These are phyloP conservation scores for Incumbomyces lentus DNA, from an alignment of 2,329 filamentous ascomycete genomes.

Conservation along the genomic window DNA sequence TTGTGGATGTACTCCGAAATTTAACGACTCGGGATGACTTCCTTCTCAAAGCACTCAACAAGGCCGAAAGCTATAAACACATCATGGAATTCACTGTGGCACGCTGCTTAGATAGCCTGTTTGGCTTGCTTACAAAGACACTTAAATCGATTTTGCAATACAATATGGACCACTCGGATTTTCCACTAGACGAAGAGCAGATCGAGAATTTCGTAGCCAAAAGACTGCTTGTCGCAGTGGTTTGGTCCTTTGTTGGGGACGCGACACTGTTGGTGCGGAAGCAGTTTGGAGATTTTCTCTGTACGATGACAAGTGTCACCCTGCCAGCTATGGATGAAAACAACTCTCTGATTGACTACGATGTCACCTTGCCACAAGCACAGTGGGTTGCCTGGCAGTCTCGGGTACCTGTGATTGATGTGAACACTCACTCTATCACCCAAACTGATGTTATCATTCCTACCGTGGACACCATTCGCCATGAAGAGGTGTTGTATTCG, in stretches of 20 bases:
- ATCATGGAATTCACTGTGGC: conserved; percentile 98
- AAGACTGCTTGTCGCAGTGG: conserved; percentile 81
- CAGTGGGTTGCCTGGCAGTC: conserved; percentile 93
- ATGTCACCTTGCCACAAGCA: conserved; percentile 74
- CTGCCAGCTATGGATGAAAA: conserved; percentile 67
- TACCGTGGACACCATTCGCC: conserved; percentile 89
- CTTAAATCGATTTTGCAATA: conserved; percentile 91
- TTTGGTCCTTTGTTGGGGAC: conserved; percentile 94
- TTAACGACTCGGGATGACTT: conserved; percentile 72
- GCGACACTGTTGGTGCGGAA: conserved; percentile 84
- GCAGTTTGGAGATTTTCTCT: conserved; percentile 73
- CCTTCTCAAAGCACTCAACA: conserved; percentile 62
- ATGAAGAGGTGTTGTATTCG: conserved; percentile 98
- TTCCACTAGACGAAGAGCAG: conserved; percentile 81
- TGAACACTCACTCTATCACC: conserved; percentile 96
- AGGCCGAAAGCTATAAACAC: conserved; percentile 71
- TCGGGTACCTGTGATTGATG: conserved; percentile 85
- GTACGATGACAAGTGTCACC: conserved; percentile 73
- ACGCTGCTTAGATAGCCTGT: conserved; percentile 81
- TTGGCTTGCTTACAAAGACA: conserved; percentile 89
- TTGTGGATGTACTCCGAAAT: conserved; percentile 67
- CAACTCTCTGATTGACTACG: conserved; percentile 88
- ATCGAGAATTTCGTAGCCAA: conserved; percentile 83
- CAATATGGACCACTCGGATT: conserved; percentile 87
- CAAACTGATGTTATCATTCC: conserved; percentile 98